These are phyloP conservation scores for Fusarium scirpi DNA, from an alignment of 2,329 filamentous ascomycete species.

Conservation along the genomic window DNA sequence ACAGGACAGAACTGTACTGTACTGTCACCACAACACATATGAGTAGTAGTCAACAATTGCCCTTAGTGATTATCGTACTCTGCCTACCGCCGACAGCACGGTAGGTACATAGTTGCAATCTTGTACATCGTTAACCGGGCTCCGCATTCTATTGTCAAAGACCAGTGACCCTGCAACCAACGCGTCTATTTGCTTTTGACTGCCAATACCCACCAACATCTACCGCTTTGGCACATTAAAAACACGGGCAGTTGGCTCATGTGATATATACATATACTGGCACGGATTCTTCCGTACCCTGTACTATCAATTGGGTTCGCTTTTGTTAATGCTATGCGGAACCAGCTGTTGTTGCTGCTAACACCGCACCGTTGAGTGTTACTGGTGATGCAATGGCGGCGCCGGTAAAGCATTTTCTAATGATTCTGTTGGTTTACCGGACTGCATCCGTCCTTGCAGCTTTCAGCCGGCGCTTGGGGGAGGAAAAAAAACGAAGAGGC, in stretches of 20 bases:
- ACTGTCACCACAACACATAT: not conserved
- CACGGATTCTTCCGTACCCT: slow-evolving; percentile 1
- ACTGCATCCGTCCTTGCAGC: slow-evolving; percentile 28
- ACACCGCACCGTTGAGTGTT: slow-evolving; percentile 16
- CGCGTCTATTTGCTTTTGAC: not conserved
- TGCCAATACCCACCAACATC: not conserved
- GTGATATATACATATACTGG: not conserved
- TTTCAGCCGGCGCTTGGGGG: slow-evolving; percentile 26
- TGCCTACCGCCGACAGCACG: not conserved
- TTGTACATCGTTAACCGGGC: not conserved
- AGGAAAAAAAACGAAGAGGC: not conserved
- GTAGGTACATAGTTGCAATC: slow-evolving; percentile 19
- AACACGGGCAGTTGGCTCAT: slow-evolving; percentile 4
- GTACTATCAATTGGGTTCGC: not conserved
- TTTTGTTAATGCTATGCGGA: not conserved
- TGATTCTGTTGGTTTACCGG: slow-evolving; percentile 22
- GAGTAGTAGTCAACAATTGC: slow-evolving; percentile 5
- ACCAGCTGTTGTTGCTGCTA: not conserved
- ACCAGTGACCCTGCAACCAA: slow-evolving; percentile 1
- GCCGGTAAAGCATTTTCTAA: slow-evolving; percentile 8
- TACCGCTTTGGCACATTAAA: not conserved
- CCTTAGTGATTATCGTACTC: slow-evolving; percentile 1
- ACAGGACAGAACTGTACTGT: not conserved
- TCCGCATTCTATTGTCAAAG: slow-evolving; percentile 9
- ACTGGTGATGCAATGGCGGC: slow-evolving; percentile 44